phyloP scores from a whole-genome alignment of 192 early-diverging fungal species.

The Obelidium mucronatum region DNA sequence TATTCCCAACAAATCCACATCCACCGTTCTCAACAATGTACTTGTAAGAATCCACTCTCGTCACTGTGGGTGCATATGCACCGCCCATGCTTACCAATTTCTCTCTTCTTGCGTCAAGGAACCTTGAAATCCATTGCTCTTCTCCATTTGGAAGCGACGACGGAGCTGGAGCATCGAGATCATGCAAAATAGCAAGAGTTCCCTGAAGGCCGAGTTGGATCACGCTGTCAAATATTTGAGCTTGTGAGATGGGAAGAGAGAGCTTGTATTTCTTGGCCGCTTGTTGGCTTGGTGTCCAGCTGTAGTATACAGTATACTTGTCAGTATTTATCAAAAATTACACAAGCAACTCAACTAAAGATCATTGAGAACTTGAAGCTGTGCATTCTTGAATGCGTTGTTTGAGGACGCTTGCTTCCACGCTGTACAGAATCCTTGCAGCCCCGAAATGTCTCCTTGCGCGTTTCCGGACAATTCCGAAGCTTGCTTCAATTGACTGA shows the following conservation, averaged over 20 bases:
- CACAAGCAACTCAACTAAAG: slow-evolving; percentile 5
- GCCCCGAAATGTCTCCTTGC: slow-evolving; percentile 10
- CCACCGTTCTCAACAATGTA: neutral
- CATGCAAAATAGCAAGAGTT: neutral
- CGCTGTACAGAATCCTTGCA: slow-evolving; percentile 29
- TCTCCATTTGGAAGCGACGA: neutral
- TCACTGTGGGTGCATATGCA: slow-evolving; percentile 32
- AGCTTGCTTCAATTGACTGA: neutral
- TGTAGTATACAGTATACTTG: neutral
- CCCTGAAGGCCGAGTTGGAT: slow-evolving; percentile 31
- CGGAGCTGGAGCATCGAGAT: neutral
- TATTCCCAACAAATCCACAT: slow-evolving; percentile 4
- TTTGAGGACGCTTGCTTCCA: slow-evolving; percentile 14
- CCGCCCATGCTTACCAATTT: slow-evolving; percentile 2
- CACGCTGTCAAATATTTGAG: slow-evolving; percentile 28
- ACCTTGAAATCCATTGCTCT: slow-evolving; percentile 10
- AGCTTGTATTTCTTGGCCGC: neutral
- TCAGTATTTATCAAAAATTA: neutral
- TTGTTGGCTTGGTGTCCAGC: slow-evolving; percentile 25
- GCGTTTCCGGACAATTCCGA: neutral
- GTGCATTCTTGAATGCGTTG: slow-evolving; percentile 1
- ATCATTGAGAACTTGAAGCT: slow-evolving; percentile 8
- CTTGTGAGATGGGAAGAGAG: neutral
- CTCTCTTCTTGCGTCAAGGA: neutral
- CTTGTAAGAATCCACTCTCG: slow-evolving; percentile 24